Evolutionary conservation across 108 stramenopile species (phyloP), one percentile per base, ranked within the genome.

Genomic region (Stephanodiscus triporus): DNA sequence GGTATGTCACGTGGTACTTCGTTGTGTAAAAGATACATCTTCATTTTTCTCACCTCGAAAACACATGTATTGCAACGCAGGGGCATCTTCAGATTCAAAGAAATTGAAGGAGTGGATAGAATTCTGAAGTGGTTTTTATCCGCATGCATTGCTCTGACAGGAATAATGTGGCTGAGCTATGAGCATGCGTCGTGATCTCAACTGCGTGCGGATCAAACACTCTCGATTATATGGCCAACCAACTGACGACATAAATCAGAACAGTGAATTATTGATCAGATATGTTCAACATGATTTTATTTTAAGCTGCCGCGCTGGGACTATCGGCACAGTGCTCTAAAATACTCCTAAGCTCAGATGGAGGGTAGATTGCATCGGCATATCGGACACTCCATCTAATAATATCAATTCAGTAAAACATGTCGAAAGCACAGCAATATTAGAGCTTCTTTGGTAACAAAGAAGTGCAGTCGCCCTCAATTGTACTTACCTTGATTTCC

Each of bases 351-450:
- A 14, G 13, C 24, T 59, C 53, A 72, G 16, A 72, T 62, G 0
- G 71, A 58, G 27, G 59, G 80, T 26, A 59, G 88, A 87, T 24
- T 87, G 71, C 62, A 73, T 70, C 50, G 64, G 64, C 96, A 97
- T 22, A 89, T 90, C 17, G 96, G 96, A 65, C 98, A 98, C 73
- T 97, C 95, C 91, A 97, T 94, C 82, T 57, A 34, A 64, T n/a
- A 32, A 36, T 27, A 24, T 45, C 4, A 50, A 30, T 59, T 16
- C 43, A 23, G 26, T n/a, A 9, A 0, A 58, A 22, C 14, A 20
- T 14, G 0, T 22, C 20, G n/a, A 68, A 4, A 30, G 45, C 42
- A 19, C 7, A 27, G 34, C 37, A 9, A 8, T 2, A 64, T 42
- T 22, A 42, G 40, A 45, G 8, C 24, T 13, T 42, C 23, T 13